phyloP scores from a whole-genome alignment of 108 stramenopile species.

The Skeletonema potamos region DNA sequence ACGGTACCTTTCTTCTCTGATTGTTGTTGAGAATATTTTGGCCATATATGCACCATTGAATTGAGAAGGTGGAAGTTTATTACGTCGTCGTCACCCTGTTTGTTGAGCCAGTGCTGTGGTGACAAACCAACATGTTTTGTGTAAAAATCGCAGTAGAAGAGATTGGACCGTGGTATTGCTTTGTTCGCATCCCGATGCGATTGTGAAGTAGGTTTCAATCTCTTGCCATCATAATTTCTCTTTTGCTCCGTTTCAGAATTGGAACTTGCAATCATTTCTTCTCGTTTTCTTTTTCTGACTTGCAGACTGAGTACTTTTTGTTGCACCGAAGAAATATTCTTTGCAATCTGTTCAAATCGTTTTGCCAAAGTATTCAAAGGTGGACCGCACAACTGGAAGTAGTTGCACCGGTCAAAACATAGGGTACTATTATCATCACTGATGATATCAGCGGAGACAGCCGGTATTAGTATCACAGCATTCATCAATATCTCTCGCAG shows the following conservation, averaged over 20 bases:
- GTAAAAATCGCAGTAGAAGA: conserved; percentile 50
- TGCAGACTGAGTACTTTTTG: not conserved
- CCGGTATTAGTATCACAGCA: conserved; percentile 42
- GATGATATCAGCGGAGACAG: not conserved
- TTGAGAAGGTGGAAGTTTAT: conserved; percentile 33
- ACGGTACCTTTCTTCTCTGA: not conserved
- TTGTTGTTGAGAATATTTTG: not conserved
- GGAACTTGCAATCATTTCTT: conserved; percentile 4
- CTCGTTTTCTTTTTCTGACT: not conserved
- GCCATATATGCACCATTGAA: conserved; percentile 36
- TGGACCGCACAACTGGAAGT: conserved; percentile 68
- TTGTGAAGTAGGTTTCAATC: not conserved
- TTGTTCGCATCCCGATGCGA: conserved; percentile 37
- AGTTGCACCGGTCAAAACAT: conserved; percentile 45
- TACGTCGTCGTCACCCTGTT: not conserved
- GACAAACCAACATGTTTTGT: conserved; percentile 43
- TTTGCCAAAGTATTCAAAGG: conserved; percentile 45
- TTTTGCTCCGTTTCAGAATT: conserved; percentile 2
- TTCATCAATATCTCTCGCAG: conserved; percentile 48
- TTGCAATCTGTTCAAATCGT: conserved; percentile 13
- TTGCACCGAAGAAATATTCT: not conserved
- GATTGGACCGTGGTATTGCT: conserved; percentile 40
- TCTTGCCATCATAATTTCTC: conserved; percentile 29
- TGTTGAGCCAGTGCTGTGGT: conserved; percentile 41
- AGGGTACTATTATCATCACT: not conserved